phyloP scores from a whole-genome alignment of 1,139 yeast genomes.

The Taiozyma sp. region DNA sequence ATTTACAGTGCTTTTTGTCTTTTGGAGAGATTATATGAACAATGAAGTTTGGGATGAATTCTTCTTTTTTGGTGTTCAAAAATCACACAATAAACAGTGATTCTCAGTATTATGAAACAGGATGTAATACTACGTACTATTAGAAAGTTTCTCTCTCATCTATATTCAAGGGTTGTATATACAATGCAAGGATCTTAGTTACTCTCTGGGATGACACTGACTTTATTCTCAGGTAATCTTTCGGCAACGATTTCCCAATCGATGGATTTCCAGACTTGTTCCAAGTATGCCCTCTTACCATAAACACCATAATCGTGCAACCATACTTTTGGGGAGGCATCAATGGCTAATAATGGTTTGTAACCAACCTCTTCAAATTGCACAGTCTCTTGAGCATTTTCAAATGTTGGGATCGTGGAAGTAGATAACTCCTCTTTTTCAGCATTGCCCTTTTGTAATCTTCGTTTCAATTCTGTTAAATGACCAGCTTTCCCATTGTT shows the following conservation, averaged over 20 bases:
- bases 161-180: not conserved
- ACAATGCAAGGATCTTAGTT: not conserved
- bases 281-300: constrained; percentile 64
- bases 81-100: not conserved
- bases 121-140: no score
- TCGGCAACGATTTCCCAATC: constrained; percentile 64
- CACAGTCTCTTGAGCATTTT: constrained; percentile 27
- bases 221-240: constrained; percentile 41
- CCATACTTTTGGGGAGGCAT: constrained; percentile 67
- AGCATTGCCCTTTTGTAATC: constrained; percentile 2
- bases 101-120: not conserved
- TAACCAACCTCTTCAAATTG: constrained; percentile 29
- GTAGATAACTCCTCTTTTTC: constrained; percentile 1
- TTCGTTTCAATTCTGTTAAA: constrained; percentile 21
- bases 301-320: constrained; percentile 70
- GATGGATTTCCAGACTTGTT: constrained; percentile 66
- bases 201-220: not conserved
- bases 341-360: constrained; percentile 63
- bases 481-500: constrained; percentile 28
- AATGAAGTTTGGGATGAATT: not conserved
- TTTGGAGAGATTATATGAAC: not conserved
- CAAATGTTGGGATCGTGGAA: constrained; percentile 19
- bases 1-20: not conserved
- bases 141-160: not conserved
- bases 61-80: not conserved